These are phyloP conservation scores for Cunninghamia lanceolata DNA, from an alignment of 75 land plant species.

Conservation along the genomic window DNA sequence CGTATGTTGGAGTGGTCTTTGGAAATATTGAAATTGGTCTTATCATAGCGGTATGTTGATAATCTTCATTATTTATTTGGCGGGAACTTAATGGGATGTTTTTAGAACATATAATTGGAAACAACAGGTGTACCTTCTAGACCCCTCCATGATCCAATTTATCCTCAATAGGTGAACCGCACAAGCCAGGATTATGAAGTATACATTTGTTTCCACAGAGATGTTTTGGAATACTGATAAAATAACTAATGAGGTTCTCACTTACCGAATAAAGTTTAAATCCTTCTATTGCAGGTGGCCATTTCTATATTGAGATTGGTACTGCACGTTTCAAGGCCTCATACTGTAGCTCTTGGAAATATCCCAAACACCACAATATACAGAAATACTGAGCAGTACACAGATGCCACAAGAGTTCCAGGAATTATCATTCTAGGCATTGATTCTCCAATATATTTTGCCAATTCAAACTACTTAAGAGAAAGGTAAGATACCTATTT, in stretches of 20 bases:
- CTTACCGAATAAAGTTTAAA: not conserved
- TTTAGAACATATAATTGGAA: not conserved
- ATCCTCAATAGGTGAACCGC: too few relatives aligned
- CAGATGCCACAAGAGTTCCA: conserved; percentile 30
- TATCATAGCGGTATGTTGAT: conserved; percentile 50
- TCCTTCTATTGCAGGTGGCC: conserved; percentile 42
- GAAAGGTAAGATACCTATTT: conserved; percentile 41
- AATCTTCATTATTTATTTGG: not conserved
- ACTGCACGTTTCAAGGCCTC: conserved; percentile 71
- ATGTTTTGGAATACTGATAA: not conserved
- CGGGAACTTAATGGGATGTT: not conserved
- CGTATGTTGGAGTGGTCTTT: conserved; percentile 79
- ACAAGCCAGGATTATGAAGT: too few relatives aligned
- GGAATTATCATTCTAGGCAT: conserved; percentile 59
- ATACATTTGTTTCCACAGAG: not conserved
- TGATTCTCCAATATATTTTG: conserved; percentile 54
- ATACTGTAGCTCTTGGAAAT: conserved; percentile 67
- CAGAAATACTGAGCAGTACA: conserved; percentile 55
- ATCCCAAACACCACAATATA: conserved; percentile 66
- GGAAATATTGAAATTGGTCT: conserved; percentile 66
- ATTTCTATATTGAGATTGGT: conserved; percentile 63
- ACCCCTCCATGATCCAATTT: too few relatives aligned
- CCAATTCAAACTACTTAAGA: conserved; percentile 55
- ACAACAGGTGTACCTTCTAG: too few relatives aligned
- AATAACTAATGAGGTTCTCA: not conserved